Conservation (phyloP, 2,329 filamentous ascomycete genomes). For the Albophoma yamanashiensis region DNA sequence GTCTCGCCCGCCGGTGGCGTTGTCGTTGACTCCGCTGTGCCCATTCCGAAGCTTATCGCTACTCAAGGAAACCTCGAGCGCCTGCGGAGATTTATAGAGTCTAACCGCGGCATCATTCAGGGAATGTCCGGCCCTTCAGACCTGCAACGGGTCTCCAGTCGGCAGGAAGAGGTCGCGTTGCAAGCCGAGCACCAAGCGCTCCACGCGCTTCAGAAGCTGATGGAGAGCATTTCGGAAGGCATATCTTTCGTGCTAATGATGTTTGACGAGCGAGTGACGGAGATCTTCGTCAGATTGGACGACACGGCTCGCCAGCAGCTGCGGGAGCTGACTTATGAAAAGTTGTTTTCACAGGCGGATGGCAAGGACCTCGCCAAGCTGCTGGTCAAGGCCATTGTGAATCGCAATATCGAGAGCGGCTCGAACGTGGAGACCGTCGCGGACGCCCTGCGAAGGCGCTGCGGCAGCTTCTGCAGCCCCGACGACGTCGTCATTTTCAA, state of each 20-base stretch:
- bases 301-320: constrained; percentile 59
- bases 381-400: constrained; percentile 94
- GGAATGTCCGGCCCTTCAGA: constrained; percentile 87
- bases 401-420: constrained; percentile 92
- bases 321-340: constrained; percentile 72
- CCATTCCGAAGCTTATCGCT: constrained; percentile 55
- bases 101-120: constrained; percentile 87
- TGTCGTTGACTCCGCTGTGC: constrained; percentile 56
- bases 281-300: constrained; percentile 71
- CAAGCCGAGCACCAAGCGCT: constrained; percentile 92
- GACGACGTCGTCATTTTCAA: constrained; percentile 99
- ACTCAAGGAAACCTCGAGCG: constrained; percentile 75
- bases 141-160: constrained; percentile 63
- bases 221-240: constrained; percentile 86
- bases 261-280: constrained; percentile 85
- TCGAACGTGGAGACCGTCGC: constrained; percentile 97
- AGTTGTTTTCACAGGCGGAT: constrained; percentile 66
- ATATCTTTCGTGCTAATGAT: constrained; percentile 93
- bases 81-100: constrained; percentile 69
- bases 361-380: constrained; percentile 89
- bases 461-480: constrained; percentile 93
- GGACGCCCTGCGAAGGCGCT: constrained; percentile 82
- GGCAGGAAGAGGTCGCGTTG: constrained; percentile 83
- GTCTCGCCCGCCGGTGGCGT: constrained; percentile 46
- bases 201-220: constrained; percentile 73